These are phyloP conservation scores for Raffaelea albimanens DNA, from an alignment of 2,329 filamentous ascomycete genomes.

Conservation along the genomic window DNA sequence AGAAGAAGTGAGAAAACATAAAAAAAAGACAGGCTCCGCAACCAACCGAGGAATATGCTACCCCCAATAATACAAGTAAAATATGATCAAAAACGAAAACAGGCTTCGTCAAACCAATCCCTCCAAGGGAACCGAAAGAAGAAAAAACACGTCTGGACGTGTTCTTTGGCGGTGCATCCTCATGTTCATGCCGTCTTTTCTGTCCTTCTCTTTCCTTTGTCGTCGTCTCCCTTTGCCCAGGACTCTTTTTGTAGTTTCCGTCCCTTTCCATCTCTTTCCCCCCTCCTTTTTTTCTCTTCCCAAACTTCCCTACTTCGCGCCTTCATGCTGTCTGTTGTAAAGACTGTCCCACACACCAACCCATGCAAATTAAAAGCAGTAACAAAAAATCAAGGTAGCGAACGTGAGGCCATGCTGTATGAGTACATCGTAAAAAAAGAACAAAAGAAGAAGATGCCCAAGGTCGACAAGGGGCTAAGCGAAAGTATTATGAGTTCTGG, in stretches of 20 bases:
- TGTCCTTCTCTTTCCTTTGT: background rate
- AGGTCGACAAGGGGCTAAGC: background rate
- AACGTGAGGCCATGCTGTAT: slow-evolving; percentile 2
- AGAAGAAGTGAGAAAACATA: no score
- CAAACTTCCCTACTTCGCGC: background rate
- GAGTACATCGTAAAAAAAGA: background rate
- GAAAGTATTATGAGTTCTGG: background rate
- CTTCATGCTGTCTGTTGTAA: background rate
- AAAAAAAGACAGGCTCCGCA: background rate
- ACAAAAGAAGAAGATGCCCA: background rate
- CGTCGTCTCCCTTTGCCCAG: background rate
- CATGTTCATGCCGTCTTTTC: no score
- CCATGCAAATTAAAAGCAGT: background rate
- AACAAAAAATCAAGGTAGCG: background rate
- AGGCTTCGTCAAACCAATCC: no score
- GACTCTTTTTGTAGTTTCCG: no score
- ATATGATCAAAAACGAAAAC: background rate
- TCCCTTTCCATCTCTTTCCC: background rate
- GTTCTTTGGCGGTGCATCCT: no score
- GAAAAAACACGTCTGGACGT: no score
- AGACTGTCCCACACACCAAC: background rate
- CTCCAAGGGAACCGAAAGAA: no score
- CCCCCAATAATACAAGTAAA: background rate
- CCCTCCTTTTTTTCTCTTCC: background rate
- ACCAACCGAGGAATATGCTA: no score